Evolutionary conservation across 2,329 filamentous ascomycete species (phyloP), one percentile per base, ranked within the genome.

Genomic region (Rhexocercosporidium sp.): DNA sequence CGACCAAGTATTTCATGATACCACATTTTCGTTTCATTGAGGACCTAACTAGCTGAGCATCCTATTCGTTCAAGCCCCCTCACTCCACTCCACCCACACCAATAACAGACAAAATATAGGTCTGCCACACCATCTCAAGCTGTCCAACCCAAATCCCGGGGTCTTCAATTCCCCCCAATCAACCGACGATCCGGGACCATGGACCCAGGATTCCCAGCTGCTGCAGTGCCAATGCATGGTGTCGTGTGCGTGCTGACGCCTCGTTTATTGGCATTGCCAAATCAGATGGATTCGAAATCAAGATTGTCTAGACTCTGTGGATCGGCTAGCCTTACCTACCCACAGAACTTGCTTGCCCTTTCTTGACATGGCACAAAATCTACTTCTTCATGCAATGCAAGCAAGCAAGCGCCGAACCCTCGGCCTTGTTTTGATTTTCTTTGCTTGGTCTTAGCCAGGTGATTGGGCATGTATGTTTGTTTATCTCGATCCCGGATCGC

Each of bases 1-100:
- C n/a, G n/a, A n/a, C n/a, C n/a, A n/a, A n/a, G n/a, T n/a, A n/a
- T n/a, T n/a, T n/a, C n/a, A n/a, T n/a, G n/a, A n/a, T n/a, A n/a
- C n/a, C n/a, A n/a, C n/a, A n/a, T n/a, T n/a, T n/a, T n/a, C n/a
- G n/a, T n/a, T n/a, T n/a, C n/a, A n/a, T n/a, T n/a, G n/a, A n/a
- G n/a, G n/a, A n/a, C n/a, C n/a, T n/a, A n/a, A n/a, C n/a, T n/a
- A 37, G 34, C 34, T 37, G 34, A 37, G 34, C 34, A 37, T 7
- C 34, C 8, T 37, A 11, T 37, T 37, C 34, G 34, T 37, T n/a
- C 27, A 29, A 11, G 16, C 31, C 29, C 29, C 22, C 18, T 20
- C n/a, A n/a, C n/a, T n/a, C n/a, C 34, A 22, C 49, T 37, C 62
- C 41, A 31, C 59, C 59, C 57, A 61, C 57, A 66, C 49, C 37